phyloP scores from a whole-genome alignment of 2,329 filamentous ascomycete species.

The Basipetospora chlamydospora region DNA sequence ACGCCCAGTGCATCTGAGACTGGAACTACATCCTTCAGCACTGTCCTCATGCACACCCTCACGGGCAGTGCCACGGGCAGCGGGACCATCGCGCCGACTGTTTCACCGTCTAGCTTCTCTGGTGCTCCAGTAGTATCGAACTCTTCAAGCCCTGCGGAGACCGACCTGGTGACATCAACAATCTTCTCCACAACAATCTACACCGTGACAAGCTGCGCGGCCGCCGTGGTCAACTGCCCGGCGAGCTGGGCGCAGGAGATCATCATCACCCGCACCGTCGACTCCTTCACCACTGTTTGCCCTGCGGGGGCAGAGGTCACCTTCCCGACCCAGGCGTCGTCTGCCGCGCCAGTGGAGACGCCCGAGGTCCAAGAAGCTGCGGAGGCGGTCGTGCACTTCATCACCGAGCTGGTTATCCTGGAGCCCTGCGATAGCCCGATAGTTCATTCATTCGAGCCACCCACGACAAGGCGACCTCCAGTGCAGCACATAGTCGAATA shows the following conservation, averaged over 20 bases:
- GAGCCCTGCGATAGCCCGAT: slow-evolving; percentile 4
- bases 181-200: slow-evolving; percentile 13
- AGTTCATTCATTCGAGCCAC: slow-evolving; percentile 5
- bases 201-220: slow-evolving; percentile 22
- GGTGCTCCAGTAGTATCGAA: too few species aligned
- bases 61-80: not conserved
- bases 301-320: not conserved
- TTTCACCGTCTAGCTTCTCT: too few species aligned
- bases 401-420: slow-evolving; percentile 2
- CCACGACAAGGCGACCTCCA: slow-evolving; percentile 1
- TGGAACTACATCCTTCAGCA: not conserved
- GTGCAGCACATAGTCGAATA: not conserved
- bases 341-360: too few species aligned
- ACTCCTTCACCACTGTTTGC: slow-evolving; percentile 3
- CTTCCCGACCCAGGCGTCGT: slow-evolving; percentile 4
- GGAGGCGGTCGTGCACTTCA: not conserved
- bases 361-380: too few species aligned
- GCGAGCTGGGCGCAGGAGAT: slow-evolving; percentile 19
- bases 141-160: not conserved
- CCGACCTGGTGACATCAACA: slow-evolving; percentile 11
- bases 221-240: slow-evolving; percentile 24
- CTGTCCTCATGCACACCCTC: not conserved
- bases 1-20: slow-evolving; percentile 1
- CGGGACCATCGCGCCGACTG: not conserved
- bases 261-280: slow-evolving; percentile 12